These are phyloP conservation scores for Mortierella sp. DNA, from an alignment of 371 early-diverging fungal genomes.

Conservation along the genomic window DNA sequence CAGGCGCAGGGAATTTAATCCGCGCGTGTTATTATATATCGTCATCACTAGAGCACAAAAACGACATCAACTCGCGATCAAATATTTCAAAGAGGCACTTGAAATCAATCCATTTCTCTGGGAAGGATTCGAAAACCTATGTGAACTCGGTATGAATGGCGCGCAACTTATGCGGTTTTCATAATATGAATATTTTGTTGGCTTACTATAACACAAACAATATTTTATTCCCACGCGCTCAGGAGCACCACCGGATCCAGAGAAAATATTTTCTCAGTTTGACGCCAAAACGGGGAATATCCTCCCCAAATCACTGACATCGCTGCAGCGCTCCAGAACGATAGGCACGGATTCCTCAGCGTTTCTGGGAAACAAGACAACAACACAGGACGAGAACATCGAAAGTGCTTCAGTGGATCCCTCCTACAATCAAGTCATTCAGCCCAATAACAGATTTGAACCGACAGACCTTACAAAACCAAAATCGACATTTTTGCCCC, in stretches of 20 bases:
- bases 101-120: conserved; percentile 69
- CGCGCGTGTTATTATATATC: no score
- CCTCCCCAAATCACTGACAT: not conserved
- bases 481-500: conserved; percentile 9
- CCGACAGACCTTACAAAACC: conserved; percentile 1
- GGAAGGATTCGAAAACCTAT: conserved; percentile 66
- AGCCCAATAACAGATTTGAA: not conserved
- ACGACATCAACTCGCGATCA: conserved; percentile 56
- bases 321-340: conserved; percentile 12
- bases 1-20: no score
- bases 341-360: not conserved
- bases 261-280: conserved; percentile 26
- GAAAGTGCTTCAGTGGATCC: conserved; percentile 1
- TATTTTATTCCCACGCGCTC: no score
- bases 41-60: conserved; percentile 53
- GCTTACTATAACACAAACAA: no score
- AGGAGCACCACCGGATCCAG: conserved; percentile 35
- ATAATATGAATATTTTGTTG: no score
- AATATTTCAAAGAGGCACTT: conserved; percentile 59
- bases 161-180: no score
- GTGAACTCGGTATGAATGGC: conserved; percentile 66
- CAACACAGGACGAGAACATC: conserved; percentile 14
- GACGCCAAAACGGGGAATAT: conserved; percentile 8
- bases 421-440: not conserved
- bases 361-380: not conserved